These are phyloP conservation scores for Polytrichum formosum DNA, from an alignment of 225 moss, liverwort and hornwort species.

Conservation along the genomic window DNA sequence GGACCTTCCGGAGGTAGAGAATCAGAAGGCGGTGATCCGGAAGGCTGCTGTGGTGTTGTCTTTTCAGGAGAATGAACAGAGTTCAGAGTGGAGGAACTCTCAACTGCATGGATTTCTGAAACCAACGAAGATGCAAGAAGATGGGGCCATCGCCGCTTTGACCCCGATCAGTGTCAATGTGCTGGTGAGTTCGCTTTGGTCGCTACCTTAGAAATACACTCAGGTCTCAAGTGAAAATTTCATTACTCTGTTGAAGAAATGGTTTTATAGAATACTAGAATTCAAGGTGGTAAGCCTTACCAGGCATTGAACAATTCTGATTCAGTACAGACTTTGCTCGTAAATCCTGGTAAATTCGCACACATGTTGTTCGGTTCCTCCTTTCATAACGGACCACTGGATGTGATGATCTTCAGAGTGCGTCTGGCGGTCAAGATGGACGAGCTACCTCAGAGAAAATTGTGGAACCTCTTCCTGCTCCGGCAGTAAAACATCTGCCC, in stretches of 20 bases:
- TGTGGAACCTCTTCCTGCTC: background rate
- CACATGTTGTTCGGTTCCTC: background rate
- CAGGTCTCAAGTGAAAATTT: too few relatives aligned
- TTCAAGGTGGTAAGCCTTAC: too few relatives aligned
- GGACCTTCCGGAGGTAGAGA: constrained; percentile 11
- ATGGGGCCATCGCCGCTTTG: constrained; percentile 11
- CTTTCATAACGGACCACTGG: background rate
- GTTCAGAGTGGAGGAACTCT: constrained; percentile 2
- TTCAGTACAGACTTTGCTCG: too few relatives aligned
- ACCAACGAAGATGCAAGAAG: constrained; percentile 8
- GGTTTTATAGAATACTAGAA: too few relatives aligned
- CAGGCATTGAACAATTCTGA: too few relatives aligned
- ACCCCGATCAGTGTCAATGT: constrained; percentile 22
- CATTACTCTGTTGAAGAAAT: too few relatives aligned
- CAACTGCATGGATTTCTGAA: constrained; percentile 12
- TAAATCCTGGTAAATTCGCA: too few relatives aligned
- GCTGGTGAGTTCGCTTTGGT: constrained; percentile 10
- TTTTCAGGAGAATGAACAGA: constrained; percentile 12
- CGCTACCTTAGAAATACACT: too few relatives aligned
- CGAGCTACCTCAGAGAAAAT: constrained; percentile 4
- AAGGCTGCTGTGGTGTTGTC: background rate
- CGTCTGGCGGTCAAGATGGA: constrained; percentile 9
- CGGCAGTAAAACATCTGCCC: constrained; percentile 11
- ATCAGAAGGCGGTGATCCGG: background rate
- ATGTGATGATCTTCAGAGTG: constrained; percentile 3